phyloP scores from a whole-genome alignment of 176 grass and related monocot genomes.

The Oryza coarctata region DNA sequence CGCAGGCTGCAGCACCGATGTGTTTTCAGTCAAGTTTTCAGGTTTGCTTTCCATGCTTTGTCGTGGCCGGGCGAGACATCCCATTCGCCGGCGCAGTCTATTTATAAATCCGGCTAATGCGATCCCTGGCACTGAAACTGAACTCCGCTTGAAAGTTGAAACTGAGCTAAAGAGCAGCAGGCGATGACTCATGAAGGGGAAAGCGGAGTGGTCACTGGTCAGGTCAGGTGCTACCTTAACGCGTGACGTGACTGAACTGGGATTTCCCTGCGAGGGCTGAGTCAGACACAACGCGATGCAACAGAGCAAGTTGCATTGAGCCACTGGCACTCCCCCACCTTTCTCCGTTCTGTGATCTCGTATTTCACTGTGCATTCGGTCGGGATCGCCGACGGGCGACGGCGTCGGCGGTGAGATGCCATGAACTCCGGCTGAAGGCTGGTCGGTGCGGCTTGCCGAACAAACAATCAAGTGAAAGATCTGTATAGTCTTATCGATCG shows the following conservation, averaged over 20 bases:
- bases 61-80: constrained; percentile 31
- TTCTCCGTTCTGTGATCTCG: not conserved
- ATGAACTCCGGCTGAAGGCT: not conserved
- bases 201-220: constrained; percentile 18
- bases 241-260: constrained; percentile 22
- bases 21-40: constrained; percentile 26
- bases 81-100: constrained; percentile 10
- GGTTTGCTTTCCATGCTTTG: constrained; percentile 9
- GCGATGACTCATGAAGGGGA: constrained; percentile 33
- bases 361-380: not conserved
- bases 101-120: constrained; percentile 18
- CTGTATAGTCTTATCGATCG: not conserved
- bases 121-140: constrained; percentile 4
- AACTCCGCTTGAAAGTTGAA: not conserved
- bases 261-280: not conserved
- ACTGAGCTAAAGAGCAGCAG: not conserved
- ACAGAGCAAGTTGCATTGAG: not conserved
- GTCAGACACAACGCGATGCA: constrained; percentile 38
- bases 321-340: not conserved
- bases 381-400: constrained; percentile 2
- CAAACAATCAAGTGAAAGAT: not conserved
- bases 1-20: constrained; percentile 3
- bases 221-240: not conserved
- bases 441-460: not conserved
- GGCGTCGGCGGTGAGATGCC: not conserved